These are phyloP conservation scores for Penicillium nucicola DNA, from an alignment of 495 filamentous ascomycete genomes.

Conservation along the genomic window DNA sequence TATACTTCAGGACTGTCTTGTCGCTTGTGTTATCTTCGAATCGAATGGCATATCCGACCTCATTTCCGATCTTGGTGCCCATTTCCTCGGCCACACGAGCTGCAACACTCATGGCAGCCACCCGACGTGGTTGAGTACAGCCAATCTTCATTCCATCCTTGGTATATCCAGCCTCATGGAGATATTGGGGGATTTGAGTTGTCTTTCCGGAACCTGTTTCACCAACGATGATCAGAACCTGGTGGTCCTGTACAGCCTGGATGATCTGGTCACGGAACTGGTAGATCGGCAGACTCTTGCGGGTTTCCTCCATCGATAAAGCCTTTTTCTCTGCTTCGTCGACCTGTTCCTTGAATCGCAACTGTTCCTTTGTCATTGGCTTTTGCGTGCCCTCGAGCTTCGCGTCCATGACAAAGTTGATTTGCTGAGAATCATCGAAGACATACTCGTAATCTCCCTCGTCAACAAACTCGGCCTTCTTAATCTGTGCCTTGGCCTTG, in stretches of 20 bases:
- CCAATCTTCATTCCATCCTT: slow-evolving; percentile 58
- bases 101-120: slow-evolving; percentile 95
- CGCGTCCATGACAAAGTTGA: slow-evolving; percentile 80
- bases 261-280: slow-evolving; percentile 74
- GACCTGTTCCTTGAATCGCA: slow-evolving; percentile 71
- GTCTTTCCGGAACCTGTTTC: slow-evolving; percentile 89
- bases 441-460: slow-evolving; percentile 92
- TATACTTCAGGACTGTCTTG: slow-evolving; percentile 92
- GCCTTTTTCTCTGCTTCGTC: slow-evolving; percentile 85
- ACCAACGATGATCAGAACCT: slow-evolving; percentile 84
- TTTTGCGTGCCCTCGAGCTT: slow-evolving; percentile 65
- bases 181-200: slow-evolving; percentile 85
- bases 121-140: slow-evolving; percentile 81
- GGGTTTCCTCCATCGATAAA: slow-evolving; percentile 80
- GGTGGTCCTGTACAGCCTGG: slow-evolving; percentile 70
- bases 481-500: slow-evolving; percentile 86
- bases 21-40: slow-evolving; percentile 94
- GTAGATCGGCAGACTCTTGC: slow-evolving; percentile 89
- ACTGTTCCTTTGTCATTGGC: slow-evolving; percentile 72
- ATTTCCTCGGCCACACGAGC: slow-evolving; percentile 93
- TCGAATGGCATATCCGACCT: slow-evolving; percentile 93
- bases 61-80: slow-evolving; percentile 84
- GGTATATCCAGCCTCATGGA: slow-evolving; percentile 85
- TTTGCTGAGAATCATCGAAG: slow-evolving; percentile 83
- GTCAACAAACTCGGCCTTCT: slow-evolving; percentile 68